Evolutionary conservation across 2,329 filamentous ascomycete genomes (phyloP), one percentile per base, ranked within the genome.

Genomic region (Coleophoma crateriformis): DNA sequence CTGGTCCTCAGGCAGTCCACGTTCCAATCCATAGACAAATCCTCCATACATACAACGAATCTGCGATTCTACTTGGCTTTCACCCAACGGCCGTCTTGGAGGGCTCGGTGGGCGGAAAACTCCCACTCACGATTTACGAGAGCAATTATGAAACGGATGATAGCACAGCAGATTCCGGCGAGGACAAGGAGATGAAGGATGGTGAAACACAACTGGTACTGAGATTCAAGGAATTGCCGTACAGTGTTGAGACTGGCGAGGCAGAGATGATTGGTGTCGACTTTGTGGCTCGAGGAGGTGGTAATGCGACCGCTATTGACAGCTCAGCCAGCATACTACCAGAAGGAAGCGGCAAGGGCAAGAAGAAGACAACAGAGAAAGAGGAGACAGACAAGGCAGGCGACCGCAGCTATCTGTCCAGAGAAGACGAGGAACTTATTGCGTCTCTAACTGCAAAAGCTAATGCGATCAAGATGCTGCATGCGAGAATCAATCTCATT

Each of bases 201-300:
- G 74, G 73, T 66, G 77, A 64, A 68, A 48, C 59, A 33, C 67
- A 72, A 2, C 65, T 83, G 20, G 80, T 77, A 46, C 76, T 94
- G 52, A 86, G 81, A 61, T 97, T 97, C 68, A 81, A 85, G 52
- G 87, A 95, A 63, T 70, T 97, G 10, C 82, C 86, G 2, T 97
- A 94, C 67, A 86, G 86, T 0, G 84, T 97, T 2, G 94, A 97
- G 70, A 96, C 91, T 0, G 90, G 89, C 10, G 91, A 97, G 67
- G 91, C 91, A 1, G 94, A 99, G 68, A 96, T 96, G 90, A 97
- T 99, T 57, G 88, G 88, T 58, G 88, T 99, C 62, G 90, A 96
- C 68, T 95, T 91, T 57, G 87, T 99, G 17, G 91, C 92, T 1
- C 84, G 85, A 47, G 89, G 88, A 37, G 88, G 87, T 43, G 88